phyloP scores from a whole-genome alignment of 2,329 filamentous ascomycete species.

The Pseudogymnoascus sp. region DNA sequence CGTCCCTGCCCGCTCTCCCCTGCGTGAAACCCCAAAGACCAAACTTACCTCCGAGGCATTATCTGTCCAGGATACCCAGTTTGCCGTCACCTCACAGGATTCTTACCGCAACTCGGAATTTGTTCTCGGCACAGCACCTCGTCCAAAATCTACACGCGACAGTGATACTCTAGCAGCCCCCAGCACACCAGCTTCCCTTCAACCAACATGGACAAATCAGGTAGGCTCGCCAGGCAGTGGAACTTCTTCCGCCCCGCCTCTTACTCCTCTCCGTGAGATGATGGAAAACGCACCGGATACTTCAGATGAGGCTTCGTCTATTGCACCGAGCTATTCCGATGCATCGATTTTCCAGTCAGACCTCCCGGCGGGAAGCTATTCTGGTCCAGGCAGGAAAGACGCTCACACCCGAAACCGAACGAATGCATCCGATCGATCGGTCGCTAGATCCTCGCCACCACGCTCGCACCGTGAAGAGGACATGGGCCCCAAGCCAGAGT shows the following conservation, averaged over 20 bases:
- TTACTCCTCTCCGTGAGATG: conserved; percentile 28
- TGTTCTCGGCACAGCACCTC: conserved; percentile 21
- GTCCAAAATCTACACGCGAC: conserved; percentile 14
- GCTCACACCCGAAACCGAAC: conserved; percentile 3
- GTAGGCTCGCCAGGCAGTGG: background rate
- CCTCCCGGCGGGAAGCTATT: background rate
- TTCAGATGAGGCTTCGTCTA: conserved; percentile 24
- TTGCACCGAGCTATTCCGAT: conserved; percentile 16
- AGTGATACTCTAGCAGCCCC: background rate
- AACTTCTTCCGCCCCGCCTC: conserved; percentile 20
- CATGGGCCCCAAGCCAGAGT: background rate
- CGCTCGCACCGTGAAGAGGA: background rate
- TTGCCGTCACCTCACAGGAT: background rate
- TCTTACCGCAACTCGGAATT: conserved; percentile 13
- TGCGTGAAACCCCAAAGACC: background rate
- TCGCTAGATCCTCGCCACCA: background rate
- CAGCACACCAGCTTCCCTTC: background rate
- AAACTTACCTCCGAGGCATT: background rate
- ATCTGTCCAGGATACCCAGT: background rate
- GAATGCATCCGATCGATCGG: conserved; percentile 4
- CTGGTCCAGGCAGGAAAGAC: background rate
- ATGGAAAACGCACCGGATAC: conserved; percentile 25
- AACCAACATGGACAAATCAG: background rate
- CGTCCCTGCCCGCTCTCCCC: background rate
- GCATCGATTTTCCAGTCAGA: background rate